Percentiles rank a stretch among this genome's conserved stretches.
Conservation (phyloP, 73 alveolate genomes). For the Uronychia binucleata region DNA sequence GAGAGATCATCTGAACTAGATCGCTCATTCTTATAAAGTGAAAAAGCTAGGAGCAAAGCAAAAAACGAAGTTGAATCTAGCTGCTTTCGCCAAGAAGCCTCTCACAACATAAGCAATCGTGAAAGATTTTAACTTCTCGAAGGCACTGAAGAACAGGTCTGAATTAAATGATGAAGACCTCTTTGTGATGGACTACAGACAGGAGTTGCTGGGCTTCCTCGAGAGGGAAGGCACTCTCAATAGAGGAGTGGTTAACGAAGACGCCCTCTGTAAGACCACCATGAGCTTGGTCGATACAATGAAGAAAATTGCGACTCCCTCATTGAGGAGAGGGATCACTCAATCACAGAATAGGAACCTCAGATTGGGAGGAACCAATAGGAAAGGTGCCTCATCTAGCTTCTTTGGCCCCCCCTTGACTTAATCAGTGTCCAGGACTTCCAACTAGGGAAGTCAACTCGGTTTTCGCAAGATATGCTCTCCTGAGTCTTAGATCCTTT, state of each 20-base stretch:
- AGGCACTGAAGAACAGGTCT: not conserved
- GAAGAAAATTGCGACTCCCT: not conserved
- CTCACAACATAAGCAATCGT: not conserved
- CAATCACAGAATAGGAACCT: not conserved
- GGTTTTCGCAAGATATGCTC: not conserved
- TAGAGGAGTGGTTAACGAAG: not conserved
- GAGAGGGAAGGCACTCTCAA: not conserved
- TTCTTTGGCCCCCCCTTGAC: not conserved
- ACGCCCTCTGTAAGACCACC: not conserved
- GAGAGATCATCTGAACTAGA: too few species aligned
- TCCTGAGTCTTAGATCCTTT: not conserved
- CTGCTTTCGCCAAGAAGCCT: not conserved
- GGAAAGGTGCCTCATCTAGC: not conserved
- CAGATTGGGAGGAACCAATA: not conserved
- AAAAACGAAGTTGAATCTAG: not conserved
- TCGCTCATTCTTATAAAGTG: too few species aligned
- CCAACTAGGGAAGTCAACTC: not conserved
- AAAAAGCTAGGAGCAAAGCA: not conserved
- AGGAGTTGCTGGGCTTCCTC: not conserved
- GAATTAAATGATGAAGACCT: not conserved
- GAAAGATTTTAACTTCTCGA: not conserved
- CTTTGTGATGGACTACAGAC: not conserved
- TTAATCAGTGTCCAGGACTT: not conserved
- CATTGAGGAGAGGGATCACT: not conserved
- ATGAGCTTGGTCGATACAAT: not conserved